A percentile compares a stretch with the other conserved stretches of the same genome.
Conservation (phyloP, 2,329 filamentous ascomycete genomes). For the Aspergillus pseudoviridinutans region DNA sequence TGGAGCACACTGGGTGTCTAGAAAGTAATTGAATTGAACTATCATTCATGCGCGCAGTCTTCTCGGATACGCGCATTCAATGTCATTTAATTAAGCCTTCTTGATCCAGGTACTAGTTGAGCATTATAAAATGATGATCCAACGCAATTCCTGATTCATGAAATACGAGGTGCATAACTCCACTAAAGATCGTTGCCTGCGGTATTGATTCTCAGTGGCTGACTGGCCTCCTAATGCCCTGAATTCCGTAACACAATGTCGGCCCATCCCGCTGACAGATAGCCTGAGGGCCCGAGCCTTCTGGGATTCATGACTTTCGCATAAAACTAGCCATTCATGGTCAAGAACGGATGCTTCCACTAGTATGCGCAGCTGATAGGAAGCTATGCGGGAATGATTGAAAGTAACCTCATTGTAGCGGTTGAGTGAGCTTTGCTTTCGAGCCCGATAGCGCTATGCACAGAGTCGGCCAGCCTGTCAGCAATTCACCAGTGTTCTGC, state of each 20-base stretch:
- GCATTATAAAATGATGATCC: background rate
- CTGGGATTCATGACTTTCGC: background rate
- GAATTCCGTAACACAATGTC: background rate
- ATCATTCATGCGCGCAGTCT: background rate
- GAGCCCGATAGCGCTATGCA: background rate
- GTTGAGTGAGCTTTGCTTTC: background rate
- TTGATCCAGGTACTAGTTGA: background rate
- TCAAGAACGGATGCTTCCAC: background rate
- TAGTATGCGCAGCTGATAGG: background rate
- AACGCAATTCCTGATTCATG: background rate
- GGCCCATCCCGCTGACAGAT: background rate
- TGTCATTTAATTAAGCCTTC: background rate
- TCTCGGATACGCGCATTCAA: background rate
- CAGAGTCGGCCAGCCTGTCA: background rate
- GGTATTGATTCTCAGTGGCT: background rate
- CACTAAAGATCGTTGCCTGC: background rate
- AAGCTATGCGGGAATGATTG: background rate
- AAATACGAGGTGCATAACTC: background rate
- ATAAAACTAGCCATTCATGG: background rate
- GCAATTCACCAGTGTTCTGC: background rate
- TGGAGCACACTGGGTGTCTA: background rate
- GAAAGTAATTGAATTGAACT: background rate
- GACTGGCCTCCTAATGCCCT: background rate
- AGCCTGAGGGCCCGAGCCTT: background rate
- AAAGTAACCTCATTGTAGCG: background rate